These are phyloP conservation scores for Erysiphe neolycopersici DNA, from an alignment of 2,329 filamentous ascomycete species.

Conservation along the genomic window DNA sequence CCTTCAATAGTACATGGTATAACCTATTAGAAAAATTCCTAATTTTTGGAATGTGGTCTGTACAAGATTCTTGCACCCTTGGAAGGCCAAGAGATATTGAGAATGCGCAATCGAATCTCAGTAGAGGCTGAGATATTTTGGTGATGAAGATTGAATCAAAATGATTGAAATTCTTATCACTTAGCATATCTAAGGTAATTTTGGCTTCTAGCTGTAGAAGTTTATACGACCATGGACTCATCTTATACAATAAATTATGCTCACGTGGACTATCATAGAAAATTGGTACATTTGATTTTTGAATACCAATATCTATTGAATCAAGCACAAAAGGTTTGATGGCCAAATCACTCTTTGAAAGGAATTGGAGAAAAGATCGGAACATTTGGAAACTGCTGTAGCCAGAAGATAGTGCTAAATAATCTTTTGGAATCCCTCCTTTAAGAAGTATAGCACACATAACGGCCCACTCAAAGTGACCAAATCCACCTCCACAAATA, in stretches of 20 bases:
- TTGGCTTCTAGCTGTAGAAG: conserved; percentile 49
- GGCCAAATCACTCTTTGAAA: conserved; percentile 45
- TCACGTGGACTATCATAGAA: conserved; percentile 51
- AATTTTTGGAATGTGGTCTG: conserved; percentile 9
- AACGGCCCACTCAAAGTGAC: conserved; percentile 74
- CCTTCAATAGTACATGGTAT: conserved; percentile 37
- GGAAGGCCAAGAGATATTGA: conserved; percentile 5
- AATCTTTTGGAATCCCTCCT: conserved; percentile 45
- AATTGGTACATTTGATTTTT: conserved; percentile 29
- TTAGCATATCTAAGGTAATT: conserved; percentile 43
- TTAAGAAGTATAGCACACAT: conserved; percentile 57
- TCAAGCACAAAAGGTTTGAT: conserved; percentile 33
- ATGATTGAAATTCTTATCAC: conserved; percentile 42
- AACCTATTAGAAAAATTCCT: conserved; percentile 24
- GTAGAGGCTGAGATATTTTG: conserved; percentile 25
- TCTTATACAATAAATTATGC: conserved; percentile 72
- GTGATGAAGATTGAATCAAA: conserved; percentile 68
- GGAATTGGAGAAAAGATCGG: conserved; percentile 75
- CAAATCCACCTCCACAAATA: conserved; percentile 59
- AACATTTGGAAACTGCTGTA: conserved; percentile 85
- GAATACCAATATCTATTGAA: conserved; percentile 17
- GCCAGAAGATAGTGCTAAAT: conserved; percentile 45
- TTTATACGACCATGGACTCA: conserved; percentile 60
- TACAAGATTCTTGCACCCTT: conserved; percentile 1
- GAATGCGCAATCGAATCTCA: conserved; percentile 26